Evolutionary conservation across 495 filamentous ascomycete species (phyloP).

Genomic region (Talaromyces trachyspermus): DNA sequence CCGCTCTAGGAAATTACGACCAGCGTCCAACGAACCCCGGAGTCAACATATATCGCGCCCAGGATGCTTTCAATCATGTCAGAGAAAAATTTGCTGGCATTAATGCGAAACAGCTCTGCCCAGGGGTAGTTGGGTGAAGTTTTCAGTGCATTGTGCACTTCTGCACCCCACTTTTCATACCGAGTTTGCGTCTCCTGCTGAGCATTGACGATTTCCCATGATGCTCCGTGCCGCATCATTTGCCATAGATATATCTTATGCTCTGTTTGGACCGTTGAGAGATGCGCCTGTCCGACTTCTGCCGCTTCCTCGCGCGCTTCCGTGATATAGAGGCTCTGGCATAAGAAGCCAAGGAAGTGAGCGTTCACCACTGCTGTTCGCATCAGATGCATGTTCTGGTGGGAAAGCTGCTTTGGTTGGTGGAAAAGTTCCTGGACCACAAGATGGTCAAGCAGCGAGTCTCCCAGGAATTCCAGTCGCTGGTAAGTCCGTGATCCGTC

Average conservation of each 20-base stretch:
- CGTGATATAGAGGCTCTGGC: constrained; percentile 39
- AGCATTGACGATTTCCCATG: constrained; percentile 7
- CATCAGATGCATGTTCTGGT: constrained; percentile 64
- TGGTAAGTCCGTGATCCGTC: constrained; percentile 61
- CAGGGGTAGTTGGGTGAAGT: constrained; percentile 60
- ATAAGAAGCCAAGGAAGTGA: constrained; percentile 80
- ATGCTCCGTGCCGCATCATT: constrained; percentile 48
- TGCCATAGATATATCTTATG: constrained; percentile 50
- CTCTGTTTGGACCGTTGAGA: constrained; percentile 8
- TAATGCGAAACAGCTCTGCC: constrained; percentile 56
- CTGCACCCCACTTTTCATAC: constrained; percentile 39
- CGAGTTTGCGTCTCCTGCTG: constrained; percentile 39
- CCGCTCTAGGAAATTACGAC: constrained; percentile 49
- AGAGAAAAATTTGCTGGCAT: constrained; percentile 73
- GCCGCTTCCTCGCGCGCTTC: constrained; percentile 14
- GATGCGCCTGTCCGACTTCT: constrained; percentile 12
- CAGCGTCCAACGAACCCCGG: constrained; percentile 49
- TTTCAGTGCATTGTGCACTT: constrained; percentile 43
- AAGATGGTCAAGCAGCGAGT: constrained; percentile 76
- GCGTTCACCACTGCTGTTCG: constrained; percentile 75
- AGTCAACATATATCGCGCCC: constrained; percentile 83
- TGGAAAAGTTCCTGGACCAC: constrained; percentile 50
- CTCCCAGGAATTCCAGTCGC: constrained; percentile 85
- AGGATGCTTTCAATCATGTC: constrained; percentile 78
- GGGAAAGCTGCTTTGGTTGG: constrained; percentile 39